These are phyloP conservation scores for Gonapodya sp. DNA, from an alignment of 192 early-diverging fungal species.

Conservation along the genomic window DNA sequence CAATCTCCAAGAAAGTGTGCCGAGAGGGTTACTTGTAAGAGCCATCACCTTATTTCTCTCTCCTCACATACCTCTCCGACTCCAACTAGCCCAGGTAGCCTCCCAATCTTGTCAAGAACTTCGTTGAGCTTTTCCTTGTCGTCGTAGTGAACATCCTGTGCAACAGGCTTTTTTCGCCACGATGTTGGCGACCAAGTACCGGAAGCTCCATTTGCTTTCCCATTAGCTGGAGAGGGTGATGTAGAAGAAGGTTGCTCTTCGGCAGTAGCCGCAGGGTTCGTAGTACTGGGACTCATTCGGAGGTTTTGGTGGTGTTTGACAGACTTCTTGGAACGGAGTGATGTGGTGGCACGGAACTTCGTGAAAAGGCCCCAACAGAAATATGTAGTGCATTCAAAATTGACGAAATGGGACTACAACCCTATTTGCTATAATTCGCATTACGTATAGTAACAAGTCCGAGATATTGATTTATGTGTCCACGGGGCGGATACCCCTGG, in stretches of 20 bases:
- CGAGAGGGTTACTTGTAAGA: neutral
- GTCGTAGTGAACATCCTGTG: conserved; percentile 84
- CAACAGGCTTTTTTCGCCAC: conserved; percentile 48
- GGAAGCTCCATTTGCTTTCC: neutral
- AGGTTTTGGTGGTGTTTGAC: too few species aligned
- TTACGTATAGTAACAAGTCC: neutral
- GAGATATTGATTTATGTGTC: neutral
- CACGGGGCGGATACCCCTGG: neutral
- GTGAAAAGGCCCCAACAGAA: too few species aligned
- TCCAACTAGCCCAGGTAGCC: conserved; percentile 84
- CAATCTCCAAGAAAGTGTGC: conserved; percentile 52
- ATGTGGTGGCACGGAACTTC: too few species aligned
- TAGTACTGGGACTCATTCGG: too few species aligned
- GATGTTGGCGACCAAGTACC: conserved; percentile 27
- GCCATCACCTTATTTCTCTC: neutral
- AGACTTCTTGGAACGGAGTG: too few species aligned
- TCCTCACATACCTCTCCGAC: conserved; percentile 55
- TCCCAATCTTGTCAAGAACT: conserved; percentile 65
- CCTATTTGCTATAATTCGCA: too few species aligned
- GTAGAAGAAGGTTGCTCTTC: too few species aligned
- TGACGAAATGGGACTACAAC: too few species aligned
- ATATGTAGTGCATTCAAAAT: too few species aligned
- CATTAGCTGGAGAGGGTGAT: neutral
- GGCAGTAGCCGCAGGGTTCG: too few species aligned
- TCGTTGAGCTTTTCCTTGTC: conserved; percentile 54